These are phyloP conservation scores for Paraphaeosphaeria sporulosa DNA, from an alignment of 2,329 filamentous ascomycete species.

Conservation along the genomic window DNA sequence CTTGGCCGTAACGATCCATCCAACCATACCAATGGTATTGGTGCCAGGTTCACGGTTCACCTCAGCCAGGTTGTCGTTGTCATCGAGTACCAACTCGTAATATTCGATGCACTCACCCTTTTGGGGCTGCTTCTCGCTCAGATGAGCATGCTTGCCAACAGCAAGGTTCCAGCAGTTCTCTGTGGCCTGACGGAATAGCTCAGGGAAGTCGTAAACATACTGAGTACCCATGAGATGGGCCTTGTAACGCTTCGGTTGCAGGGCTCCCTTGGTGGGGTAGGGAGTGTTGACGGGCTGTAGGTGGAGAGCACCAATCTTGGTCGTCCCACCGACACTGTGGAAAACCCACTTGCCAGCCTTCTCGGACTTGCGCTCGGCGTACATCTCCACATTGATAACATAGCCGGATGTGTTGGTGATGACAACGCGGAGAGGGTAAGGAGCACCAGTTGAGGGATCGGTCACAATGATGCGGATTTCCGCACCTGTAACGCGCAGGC, in stretches of 20 bases:
- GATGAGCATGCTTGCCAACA: constrained; percentile 73
- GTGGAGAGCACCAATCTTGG: constrained; percentile 95
- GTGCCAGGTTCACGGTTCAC: constrained; percentile 94
- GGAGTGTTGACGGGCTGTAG: constrained; percentile 88
- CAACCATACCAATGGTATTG: constrained; percentile 98
- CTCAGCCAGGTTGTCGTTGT: constrained; percentile 88
- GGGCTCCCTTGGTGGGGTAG: constrained; percentile 97
- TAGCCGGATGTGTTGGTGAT: constrained; percentile 99
- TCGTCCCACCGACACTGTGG: constrained; percentile 95
- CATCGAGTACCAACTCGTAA: constrained; percentile 93
- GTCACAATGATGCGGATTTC: constrained; percentile 99
- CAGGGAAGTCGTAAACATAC: constrained; percentile 99
- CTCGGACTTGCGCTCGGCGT: constrained; percentile 96
- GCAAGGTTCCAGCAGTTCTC: constrained; percentile 91
- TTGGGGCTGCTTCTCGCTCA: constrained; percentile 82
- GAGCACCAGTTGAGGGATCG: constrained; percentile 80
- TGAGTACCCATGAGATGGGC: constrained; percentile 99
- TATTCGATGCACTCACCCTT: constrained; percentile 92
- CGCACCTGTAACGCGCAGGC: constrained; percentile 93
- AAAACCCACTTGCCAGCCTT: constrained; percentile 95
- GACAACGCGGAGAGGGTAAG: constrained; percentile 92
- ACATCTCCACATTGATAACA: constrained; percentile 96
- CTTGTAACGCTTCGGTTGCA: constrained; percentile 99
- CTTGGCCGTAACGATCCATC: constrained; percentile 92
- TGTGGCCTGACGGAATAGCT: constrained; percentile 97